These are phyloP conservation scores for Populus hybrid DNA, from an alignment of 441 rosid genomes.

Conservation along the genomic window DNA sequence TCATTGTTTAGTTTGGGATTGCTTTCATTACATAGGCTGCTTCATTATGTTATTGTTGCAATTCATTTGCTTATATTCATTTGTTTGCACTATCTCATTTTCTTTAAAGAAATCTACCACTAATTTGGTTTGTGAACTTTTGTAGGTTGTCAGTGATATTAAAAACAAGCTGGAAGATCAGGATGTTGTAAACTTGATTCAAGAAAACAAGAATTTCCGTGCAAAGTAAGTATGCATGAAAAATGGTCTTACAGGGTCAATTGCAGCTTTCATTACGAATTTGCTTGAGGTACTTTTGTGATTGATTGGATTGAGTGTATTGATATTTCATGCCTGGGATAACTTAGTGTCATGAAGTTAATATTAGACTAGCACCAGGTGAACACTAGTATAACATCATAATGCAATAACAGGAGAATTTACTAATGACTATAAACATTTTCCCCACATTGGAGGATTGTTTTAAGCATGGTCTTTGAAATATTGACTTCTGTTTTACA, in stretches of 20 bases:
- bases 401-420: no score
- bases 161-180: conserved; percentile 28
- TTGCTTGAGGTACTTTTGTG: no score
- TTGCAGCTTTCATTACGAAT: background rate
- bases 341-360: no score
- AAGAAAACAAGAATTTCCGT: conserved; percentile 62
- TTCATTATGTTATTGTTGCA: background rate
- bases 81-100: background rate
- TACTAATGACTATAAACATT: no score
- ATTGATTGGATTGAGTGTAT: no score
- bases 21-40: background rate
- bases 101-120: background rate
- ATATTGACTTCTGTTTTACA: background rate
- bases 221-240: conserved; percentile 53
- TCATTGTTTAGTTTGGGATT: no score
- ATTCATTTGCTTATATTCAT: background rate
- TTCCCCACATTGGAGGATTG: no score
- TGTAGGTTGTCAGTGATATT: conserved; percentile 31
- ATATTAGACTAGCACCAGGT: no score
- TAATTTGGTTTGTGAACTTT: background rate
- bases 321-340: no score
- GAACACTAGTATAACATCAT: no score
- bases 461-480: no score
- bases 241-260: background rate
- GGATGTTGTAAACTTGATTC: conserved; percentile 51